These are phyloP conservation scores for Ustilago esculenta DNA, from an alignment of 1,284 basidiomycete genomes.

Conservation along the genomic window DNA sequence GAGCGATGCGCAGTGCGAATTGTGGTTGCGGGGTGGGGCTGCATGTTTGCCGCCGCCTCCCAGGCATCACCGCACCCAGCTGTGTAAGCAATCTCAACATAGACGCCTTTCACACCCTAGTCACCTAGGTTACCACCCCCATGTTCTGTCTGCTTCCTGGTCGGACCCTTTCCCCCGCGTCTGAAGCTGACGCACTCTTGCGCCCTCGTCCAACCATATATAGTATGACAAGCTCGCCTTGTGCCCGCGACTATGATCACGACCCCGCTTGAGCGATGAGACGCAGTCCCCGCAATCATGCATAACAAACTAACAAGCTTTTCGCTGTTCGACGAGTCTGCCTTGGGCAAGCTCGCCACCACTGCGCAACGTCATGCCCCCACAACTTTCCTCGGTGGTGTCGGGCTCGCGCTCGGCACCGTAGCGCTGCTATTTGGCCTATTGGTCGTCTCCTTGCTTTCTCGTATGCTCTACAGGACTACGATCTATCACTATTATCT, in stretches of 20 bases:
- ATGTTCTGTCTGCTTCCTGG: too few species aligned
- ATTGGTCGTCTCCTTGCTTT: slow-evolving; percentile 7
- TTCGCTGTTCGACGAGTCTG: slow-evolving; percentile 23
- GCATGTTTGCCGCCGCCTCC: too few species aligned
- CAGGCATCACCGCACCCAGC: too few species aligned
- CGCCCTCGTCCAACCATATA: too few species aligned
- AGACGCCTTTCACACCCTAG: slow-evolving; percentile 9
- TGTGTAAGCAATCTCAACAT: too few species aligned
- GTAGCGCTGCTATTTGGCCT: not conserved
- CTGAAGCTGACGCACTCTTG: too few species aligned
- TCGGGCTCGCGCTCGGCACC: slow-evolving; percentile 5
- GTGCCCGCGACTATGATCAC: too few species aligned
- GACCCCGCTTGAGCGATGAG: too few species aligned
- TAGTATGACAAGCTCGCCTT: too few species aligned
- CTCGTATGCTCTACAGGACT: slow-evolving; percentile 30
- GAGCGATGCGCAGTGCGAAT: too few species aligned
- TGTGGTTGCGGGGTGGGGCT: too few species aligned
- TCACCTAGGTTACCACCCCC: slow-evolving; percentile 12
- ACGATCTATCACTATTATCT: slow-evolving; percentile 41
- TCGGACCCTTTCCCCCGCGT: too few species aligned
- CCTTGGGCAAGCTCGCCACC: slow-evolving; percentile 13
- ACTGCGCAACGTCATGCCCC: slow-evolving; percentile 15
- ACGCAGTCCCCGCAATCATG: slow-evolving; percentile 4
- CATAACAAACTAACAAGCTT: slow-evolving; percentile 22
- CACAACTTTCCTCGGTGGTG: slow-evolving; percentile 5